Evolutionary conservation across 108 stramenopile genomes (phyloP).

Genomic region (Nitzschia sp.): DNA sequence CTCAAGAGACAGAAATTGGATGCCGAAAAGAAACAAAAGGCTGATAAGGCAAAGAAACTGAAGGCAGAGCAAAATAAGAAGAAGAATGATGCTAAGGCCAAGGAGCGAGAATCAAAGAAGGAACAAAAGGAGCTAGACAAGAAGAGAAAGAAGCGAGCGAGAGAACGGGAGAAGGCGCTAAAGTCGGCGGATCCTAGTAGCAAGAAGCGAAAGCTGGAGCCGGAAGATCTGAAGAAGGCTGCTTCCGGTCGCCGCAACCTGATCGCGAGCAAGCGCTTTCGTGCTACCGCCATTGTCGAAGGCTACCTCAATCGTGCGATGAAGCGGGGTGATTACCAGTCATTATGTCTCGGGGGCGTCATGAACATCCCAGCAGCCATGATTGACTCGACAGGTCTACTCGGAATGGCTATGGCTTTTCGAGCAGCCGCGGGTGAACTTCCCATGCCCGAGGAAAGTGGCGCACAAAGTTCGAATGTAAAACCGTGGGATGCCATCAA

Average conservation of each 20-base stretch:
- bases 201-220: constrained; percentile 44
- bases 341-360: constrained; percentile 45
- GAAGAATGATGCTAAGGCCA: constrained; percentile 29
- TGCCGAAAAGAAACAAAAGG: constrained; percentile 63
- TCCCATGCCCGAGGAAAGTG: constrained; percentile 58
- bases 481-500: constrained; percentile 79
- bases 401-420: constrained; percentile 87
- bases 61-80: constrained; percentile 39
- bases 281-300: constrained; percentile 73
- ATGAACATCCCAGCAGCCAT: constrained; percentile 55
- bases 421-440: constrained; percentile 82
- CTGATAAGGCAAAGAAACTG: constrained; percentile 42
- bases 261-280: constrained; percentile 58
- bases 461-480: constrained; percentile 29
- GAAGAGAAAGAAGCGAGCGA: constrained; percentile 63
- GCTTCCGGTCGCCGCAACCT: constrained; percentile 30
- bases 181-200: constrained; percentile 47
- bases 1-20: constrained; percentile 65
- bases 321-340: constrained; percentile 44
- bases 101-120: constrained; percentile 55
- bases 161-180: constrained; percentile 71
- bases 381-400: constrained; percentile 70
- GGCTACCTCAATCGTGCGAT: constrained; percentile 64
- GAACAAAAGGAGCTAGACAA: constrained; percentile 63
- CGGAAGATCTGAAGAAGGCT: constrained; percentile 20